Base-by-base conservation (phyloP, 2,329 filamentous ascomycete species). In the Raffaelea ambrosiae region DNA sequence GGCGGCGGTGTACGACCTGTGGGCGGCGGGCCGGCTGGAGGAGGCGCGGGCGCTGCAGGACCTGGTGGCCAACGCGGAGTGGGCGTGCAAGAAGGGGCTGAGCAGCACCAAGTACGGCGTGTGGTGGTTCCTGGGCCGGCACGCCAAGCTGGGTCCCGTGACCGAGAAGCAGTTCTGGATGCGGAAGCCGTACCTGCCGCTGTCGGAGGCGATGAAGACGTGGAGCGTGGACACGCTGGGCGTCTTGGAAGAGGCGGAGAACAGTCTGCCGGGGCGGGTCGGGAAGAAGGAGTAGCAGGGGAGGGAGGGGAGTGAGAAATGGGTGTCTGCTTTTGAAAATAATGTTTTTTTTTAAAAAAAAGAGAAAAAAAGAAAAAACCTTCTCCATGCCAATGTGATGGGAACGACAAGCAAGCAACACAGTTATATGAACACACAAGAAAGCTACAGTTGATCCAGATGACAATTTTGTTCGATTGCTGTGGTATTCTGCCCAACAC, bases 21-120 rank as follows among this genome's bases (percentile, higher is more conserved):
- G 65, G 63, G 61, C 59, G 9, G 60, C 55, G 0, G 68, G 68
- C 0, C 59, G 61, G 47, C 43, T 61, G 1, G 61, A 66, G 0
- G 66, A 70, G 43, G 68, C 68, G 1, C 58, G 55, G 19, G 57
- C 55, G 22, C 54, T 73, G 23, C 71, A 74, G 43, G 64, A 64
- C 3, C 51, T 65, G 3, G 66, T 73, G 0, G 69, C 71, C 2
- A 65, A 69, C 43, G 70, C 70, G 1, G 71, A 74, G 51, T 71
- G 69, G 64, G 70, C 71, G 0, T 74, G 71, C 52, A 74, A 74
- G 55, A 72, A 73, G 57, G 64, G 78, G 0, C 64, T 74, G 21
- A 63, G 68, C 0, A 58, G 63, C 8, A 74, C 71, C 0, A 74
- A 74, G 53, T 74, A 66, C 46, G 71, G 66, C 5, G 64, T 68